Conservation (phyloP, 257 asterid species). For the Solanum commersonii region DNA sequence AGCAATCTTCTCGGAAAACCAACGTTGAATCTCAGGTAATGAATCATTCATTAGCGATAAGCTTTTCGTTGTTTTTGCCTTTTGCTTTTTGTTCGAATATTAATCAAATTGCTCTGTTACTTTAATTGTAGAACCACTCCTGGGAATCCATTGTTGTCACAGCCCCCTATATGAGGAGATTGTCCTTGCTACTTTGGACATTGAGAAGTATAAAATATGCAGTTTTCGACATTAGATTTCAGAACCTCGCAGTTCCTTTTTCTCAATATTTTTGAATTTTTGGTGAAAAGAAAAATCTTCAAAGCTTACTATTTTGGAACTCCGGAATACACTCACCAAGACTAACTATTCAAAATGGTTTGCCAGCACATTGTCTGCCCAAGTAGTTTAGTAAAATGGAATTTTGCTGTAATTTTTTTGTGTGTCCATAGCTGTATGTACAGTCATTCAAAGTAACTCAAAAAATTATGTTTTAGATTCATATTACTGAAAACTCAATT, state of each 20-base stretch:
- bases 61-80: not conserved
- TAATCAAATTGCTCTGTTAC: not conserved
- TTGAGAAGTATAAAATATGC: not conserved
- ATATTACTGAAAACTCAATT: not conserved
- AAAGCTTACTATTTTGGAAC: not conserved
- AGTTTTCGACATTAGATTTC: not conserved
- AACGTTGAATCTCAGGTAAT: conserved; percentile 51
- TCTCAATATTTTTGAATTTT: not conserved
- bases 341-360: not conserved
- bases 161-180: conserved; percentile 28
- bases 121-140: conserved; percentile 45
- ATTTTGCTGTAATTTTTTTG: not conserved
- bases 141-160: conserved; percentile 64
- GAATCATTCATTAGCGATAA: not conserved
- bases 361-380: not conserved
- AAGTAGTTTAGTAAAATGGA: not conserved
- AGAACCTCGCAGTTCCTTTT: not conserved
- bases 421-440: not conserved
- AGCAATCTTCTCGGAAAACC: conserved; percentile 41
- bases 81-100: not conserved
- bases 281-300: not conserved
- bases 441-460: not conserved
- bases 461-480: not conserved
- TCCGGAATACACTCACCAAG: not conserved
- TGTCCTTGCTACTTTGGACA: not conserved